Percentiles rank a stretch among this genome's conserved stretches.
Conservation (phyloP, 2,329 filamentous ascomycete genomes). For the Fusarium phyllophilum region DNA sequence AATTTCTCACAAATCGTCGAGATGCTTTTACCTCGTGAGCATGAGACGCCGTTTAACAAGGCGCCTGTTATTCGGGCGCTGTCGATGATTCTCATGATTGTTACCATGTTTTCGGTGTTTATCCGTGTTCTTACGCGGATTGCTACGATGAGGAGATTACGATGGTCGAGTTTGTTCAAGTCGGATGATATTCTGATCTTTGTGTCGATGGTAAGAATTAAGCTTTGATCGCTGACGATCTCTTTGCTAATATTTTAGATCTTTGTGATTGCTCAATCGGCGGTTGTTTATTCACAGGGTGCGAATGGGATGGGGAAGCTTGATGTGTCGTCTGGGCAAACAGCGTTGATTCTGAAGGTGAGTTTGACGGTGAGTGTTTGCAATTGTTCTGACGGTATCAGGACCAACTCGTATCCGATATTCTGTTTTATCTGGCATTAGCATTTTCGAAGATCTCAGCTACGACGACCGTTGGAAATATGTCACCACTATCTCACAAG, state of each 20-base stretch:
- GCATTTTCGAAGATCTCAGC: constrained; percentile 5
- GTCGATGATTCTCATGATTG: constrained; percentile 16
- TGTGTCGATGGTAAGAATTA: neutral
- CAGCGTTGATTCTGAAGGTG: neutral
- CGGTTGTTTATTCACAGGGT: neutral
- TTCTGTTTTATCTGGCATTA: neutral
- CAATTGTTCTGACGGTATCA: neutral
- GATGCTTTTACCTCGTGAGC: constrained; percentile 13
- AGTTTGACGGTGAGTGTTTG: rapidly evolving
- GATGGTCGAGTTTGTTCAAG: neutral
- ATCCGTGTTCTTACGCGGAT: constrained; percentile 8
- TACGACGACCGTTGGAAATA: neutral
- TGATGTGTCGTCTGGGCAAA: neutral
- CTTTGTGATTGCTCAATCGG: constrained; percentile 1
- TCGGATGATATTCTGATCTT: constrained; percentile 8
- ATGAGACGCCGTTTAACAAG: constrained; percentile 21
- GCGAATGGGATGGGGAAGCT: constrained; percentile 1
- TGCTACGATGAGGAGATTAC: neutral
- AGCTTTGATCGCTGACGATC: neutral
- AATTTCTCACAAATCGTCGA: neutral
- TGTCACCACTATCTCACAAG: constrained; percentile 7
- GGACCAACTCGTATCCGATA: constrained; percentile 5
- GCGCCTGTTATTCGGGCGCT: constrained; percentile 10
- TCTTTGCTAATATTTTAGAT: neutral
- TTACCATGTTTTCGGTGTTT: neutral